Base-by-base conservation (phyloP, 352 stramenopile species). In the Pythium grandisporangium region DNA sequence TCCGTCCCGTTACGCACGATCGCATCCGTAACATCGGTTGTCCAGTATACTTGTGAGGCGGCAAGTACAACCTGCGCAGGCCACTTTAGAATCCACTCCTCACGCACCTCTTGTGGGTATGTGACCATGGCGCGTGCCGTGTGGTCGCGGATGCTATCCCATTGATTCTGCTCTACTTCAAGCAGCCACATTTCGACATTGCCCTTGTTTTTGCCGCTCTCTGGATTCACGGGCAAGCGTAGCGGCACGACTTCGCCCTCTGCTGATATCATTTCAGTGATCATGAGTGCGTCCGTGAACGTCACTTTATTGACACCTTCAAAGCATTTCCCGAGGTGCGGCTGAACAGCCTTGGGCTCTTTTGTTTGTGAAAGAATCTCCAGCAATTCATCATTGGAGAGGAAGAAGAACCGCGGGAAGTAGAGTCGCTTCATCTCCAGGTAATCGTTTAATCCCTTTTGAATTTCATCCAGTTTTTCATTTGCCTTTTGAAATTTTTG, bases 161-260 rank as follows among this genome's bases (percentile, higher is more conserved):
- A 97, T 50, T 97, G 87, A 45, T 65, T 91, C 32, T 70, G 60
- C 53, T 98, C 86, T 4, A 98, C 70, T 38, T 98, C 84, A 0
- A 95, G 58, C 14, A 98, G 61, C 92, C 92, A 98, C 61, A 95
- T 85, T 50, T 98, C 92, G 20, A 98, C 91, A 42, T 97, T 97
- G 0, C 92, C 89, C 49, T 97, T 97, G 61, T 97, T 97, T 24
- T 81, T 84, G 2, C 63, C 56, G 41, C 73, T 95, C 51, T 98
- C 89, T 0, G 92, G 90, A 38, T 96, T 87, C 23, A 98, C 86
- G 3, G 61, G 51, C 5, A 76, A 61, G 13, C 77, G 66, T 12
- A 98, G 51, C 6, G 78, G 71, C 10, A 98, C 86, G 13, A 79
- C 54, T 59, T 98, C 93, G 14, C 89, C 89, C 48, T 98, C 88